Evolutionary conservation across 768 basidiomycete species (phyloP), one percentile per base, ranked within the genome.

Genomic region (Megacollybia marginata): DNA sequence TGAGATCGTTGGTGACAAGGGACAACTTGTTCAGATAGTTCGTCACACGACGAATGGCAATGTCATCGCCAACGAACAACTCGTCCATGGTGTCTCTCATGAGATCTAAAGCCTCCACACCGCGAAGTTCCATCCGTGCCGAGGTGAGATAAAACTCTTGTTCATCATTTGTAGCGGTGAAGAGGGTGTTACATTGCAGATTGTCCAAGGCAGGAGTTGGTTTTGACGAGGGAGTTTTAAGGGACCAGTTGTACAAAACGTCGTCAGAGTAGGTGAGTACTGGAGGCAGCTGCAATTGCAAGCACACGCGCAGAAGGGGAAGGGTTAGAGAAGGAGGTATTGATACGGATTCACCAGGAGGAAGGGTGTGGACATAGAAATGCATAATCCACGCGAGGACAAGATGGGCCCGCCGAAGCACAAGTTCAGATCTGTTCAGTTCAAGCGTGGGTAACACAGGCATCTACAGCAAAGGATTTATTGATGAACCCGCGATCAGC

Each of bases 31-130:
- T 60, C 33, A 97, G 78, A 64, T 86, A 92, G 9, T 64, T 59
- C 7, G 81, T 78, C 46, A 80, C 79, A 10, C 88, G 82, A 11
- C 73, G 74, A 44, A 80, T 64, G 42, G 84, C 82, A 7, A 80
- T 76, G 48, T 73, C 72, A 58, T 88, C 83, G 20, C 78, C 77
- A 36, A 94, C 79, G 72, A 92, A 94, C 28, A 83, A 74, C 63
- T 95, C 93, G 69, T 95, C 91, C 76, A 94, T 83, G 1, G 81
- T 87, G 2, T 75, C 68, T 2, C 86, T 80, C 88, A 96, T 94
- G 47, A 93, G 70, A 35, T 82, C 75, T n/a, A 97, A 80, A 0
- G 86, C 89, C 46, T 84, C 79, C 1, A 88, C 90, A 11, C 92
- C 93, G 20, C 79, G 76, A 15, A 95, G 74, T 63, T 97, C 94